Base-by-base conservation (phyloP, 306 rosid genomes). In the Mimosa bimucronata region DNA sequence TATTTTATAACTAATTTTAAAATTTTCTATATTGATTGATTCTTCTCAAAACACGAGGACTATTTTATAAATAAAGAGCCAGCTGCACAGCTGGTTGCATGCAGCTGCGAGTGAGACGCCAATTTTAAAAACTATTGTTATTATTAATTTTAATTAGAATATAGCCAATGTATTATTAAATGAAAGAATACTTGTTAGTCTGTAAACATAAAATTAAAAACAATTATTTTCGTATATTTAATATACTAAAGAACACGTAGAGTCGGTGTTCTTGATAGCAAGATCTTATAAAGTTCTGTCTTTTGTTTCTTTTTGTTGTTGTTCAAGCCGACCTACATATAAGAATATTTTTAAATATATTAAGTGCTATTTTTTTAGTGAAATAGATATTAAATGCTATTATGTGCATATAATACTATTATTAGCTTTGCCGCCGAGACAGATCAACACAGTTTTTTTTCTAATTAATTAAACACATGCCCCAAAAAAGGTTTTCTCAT, bases 311-410 rank as follows among this genome's bases (percentile, higher is more conserved):
- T 64, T 28, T 28, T 71, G 79, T 45, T 62, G 75, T 28, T 38
- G 31, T n/a, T 29, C 50, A 19, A 15, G 26, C 82, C 82, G 85
- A 82, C 82, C 85, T 28, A 21, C 15, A 11, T 67, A 29, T 67
- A 41, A 21, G 38, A 67, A 21, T 41, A 6, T 10, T 7, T 21
- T 40, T 11, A 19, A 19, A 1, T 4, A 40, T 68, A 23, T 40
- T 68, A 68, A 40, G 3, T 37, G 16, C 38, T 19, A 48, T 48
- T 12, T n/a, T n/a, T n/a, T n/a, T n/a, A n/a, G n/a, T n/a, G n/a
- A n/a, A n/a, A 19, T 38, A 1, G 4, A 40, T 68, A 23, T 40
- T 68, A 68, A 40, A 9, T 37, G 16, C 38, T 19, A 48, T 48
- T 12, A 21, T 61, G 7, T 13, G 6, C 3, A 61, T 60, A 28